These are phyloP conservation scores for Handroanthus guayacan DNA, from an alignment of 257 asterid species.

Conservation along the genomic window DNA sequence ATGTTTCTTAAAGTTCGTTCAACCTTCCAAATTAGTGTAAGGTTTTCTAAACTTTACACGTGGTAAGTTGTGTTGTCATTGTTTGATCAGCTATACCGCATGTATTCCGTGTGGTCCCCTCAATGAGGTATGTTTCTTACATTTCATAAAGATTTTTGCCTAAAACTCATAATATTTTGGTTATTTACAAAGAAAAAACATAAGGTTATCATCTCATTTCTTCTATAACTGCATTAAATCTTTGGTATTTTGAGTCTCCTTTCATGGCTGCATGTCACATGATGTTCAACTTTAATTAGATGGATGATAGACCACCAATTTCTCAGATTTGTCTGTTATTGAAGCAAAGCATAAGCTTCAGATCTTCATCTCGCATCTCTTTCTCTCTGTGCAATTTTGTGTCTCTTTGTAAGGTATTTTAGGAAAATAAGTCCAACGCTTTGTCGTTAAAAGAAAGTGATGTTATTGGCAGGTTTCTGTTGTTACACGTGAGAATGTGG, in stretches of 20 bases:
- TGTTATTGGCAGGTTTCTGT: neutral
- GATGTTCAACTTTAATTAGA: constrained; percentile 1
- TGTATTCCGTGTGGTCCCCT: neutral
- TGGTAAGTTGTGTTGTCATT: constrained; percentile 23
- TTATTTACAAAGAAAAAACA: neutral
- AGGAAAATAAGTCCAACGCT: neutral
- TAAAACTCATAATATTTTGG: constrained; percentile 18
- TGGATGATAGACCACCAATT: neutral
- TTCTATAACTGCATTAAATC: constrained; percentile 1
- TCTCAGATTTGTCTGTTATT: neutral
- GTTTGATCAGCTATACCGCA: neutral
- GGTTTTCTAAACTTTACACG: neutral
- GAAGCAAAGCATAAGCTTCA: constrained; percentile 7
- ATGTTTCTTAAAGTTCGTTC: too few species aligned
- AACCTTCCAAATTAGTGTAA: too few species aligned
- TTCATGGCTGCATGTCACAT: constrained; percentile 3
- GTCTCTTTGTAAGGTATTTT: constrained; percentile 1
- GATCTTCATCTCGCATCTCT: neutral
- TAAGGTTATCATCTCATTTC: constrained; percentile 17
- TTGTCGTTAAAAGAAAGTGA: too few species aligned
- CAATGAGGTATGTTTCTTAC: neutral
- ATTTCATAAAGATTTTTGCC: neutral
- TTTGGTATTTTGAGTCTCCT: constrained; percentile 4
- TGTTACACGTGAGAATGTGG: neutral
- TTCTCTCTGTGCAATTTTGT: neutral